Conservation (phyloP, 176 grass and related monocot genomes). For the Rhynchospora tenuis region DNA sequence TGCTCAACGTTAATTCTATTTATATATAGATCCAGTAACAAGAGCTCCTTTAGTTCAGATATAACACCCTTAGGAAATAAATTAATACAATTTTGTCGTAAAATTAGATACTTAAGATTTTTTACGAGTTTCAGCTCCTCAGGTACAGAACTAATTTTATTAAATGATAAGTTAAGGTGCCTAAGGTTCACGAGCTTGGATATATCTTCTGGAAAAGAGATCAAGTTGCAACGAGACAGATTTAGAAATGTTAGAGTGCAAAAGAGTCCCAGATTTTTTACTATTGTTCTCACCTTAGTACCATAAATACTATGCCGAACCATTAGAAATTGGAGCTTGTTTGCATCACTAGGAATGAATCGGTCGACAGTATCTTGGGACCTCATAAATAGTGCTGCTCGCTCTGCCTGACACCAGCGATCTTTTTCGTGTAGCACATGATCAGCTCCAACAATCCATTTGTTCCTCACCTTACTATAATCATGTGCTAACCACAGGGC, state of each 20-base stretch:
- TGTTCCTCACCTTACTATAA: not conserved
- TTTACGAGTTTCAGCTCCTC: not conserved
- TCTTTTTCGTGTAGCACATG: not conserved
- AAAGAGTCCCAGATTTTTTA: not conserved
- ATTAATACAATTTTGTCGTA: not conserved
- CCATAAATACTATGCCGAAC: not conserved
- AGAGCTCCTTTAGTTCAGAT: not conserved
- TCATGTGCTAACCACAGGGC: constrained; percentile 22
- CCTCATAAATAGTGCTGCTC: not conserved
- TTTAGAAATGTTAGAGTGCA: not conserved
- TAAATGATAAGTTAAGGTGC: not conserved
- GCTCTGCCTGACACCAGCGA: not conserved
- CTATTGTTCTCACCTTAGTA: not conserved
- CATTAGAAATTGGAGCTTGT: not conserved
- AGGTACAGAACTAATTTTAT: not conserved
- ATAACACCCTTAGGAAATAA: not conserved
- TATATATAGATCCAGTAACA: not conserved
- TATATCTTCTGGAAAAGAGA: not conserved
- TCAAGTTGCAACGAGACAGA: not conserved
- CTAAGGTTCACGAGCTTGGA: not conserved
- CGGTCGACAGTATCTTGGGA: not conserved
- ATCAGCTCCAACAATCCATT: constrained; percentile 18
- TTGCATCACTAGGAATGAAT: not conserved
- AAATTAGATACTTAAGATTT: not conserved
- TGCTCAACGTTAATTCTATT: no score